Base-by-base conservation (phyloP, 495 filamentous ascomycete genomes). In the Staphylotrichum longicolle region DNA sequence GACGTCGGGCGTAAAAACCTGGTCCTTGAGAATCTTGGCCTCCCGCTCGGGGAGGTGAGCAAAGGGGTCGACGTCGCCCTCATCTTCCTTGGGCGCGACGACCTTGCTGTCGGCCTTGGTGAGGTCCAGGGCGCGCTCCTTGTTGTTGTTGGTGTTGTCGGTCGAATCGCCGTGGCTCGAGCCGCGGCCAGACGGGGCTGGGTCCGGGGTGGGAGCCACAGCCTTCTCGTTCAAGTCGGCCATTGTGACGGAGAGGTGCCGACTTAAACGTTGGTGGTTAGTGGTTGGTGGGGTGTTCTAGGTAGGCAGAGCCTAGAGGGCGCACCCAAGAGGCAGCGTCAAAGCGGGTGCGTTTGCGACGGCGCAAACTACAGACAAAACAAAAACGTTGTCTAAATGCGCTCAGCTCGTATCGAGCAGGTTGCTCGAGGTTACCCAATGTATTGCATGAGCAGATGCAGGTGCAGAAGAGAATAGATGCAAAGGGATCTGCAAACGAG, bases 1-100 rank as follows among this genome's bases (percentile, higher is more conserved):
- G 47, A 86, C 81, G 5, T 80, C 77, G 14, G 85, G 86, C 0
- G 87, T 85, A 46, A 88, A 79, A 54, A 96, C 76, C 72, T 96
- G 91, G 63, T 77, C 77, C 71, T 83, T 82, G 46, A 95, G 68
- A 50, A 94, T 84, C 51, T 83, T 77, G 56, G 79, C 80, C 68
- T 96, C 90, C 66, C 52, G 48, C 32, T 78, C 71, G 11, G 86
- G 80, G 20, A 91, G 78, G 70, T 88, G 85, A 44, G 66, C 66
- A 57, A 62, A 74, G 3, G 79, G 77, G 59, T 86, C 84, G 8
- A 73, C 66, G 55, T 84, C 77, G 35, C 74, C 66, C 4, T 73
- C 67, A 34, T 74, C 66, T 34, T 74, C 67, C 34, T 72, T 73
- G 15, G 66, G 59, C 33, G 57, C 8, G 51, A 50, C 74, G 27